These are phyloP conservation scores for Mangifera indica DNA, from an alignment of 345 rosid genomes.

Conservation along the genomic window DNA sequence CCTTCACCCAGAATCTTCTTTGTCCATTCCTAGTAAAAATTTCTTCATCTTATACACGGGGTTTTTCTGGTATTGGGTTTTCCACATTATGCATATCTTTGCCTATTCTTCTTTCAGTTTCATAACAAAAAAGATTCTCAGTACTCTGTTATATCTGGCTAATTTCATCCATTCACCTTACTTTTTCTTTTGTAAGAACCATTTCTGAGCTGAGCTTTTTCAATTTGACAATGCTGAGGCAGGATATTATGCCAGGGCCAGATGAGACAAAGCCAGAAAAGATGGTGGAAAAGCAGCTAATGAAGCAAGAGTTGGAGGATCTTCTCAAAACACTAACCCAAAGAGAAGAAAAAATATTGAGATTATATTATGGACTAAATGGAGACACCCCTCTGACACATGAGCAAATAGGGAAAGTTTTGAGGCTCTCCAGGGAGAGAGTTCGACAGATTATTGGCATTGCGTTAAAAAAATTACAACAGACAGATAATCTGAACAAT, in stretches of 20 bases:
- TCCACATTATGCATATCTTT: too few species aligned
- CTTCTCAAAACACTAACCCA: conserved; percentile 33
- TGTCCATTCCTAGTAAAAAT: too few species aligned
- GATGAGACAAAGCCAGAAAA: conserved; percentile 45
- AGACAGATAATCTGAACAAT: conserved; percentile 25
- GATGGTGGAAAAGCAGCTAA: conserved; percentile 35
- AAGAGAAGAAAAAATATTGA: conserved; percentile 46
- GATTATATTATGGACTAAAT: conserved; percentile 42
- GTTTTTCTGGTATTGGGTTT: too few species aligned
- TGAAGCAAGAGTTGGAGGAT: conserved; percentile 34
- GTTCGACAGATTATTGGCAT: conserved; percentile 47
- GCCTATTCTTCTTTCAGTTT: too few species aligned
- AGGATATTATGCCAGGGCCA: conserved; percentile 58
- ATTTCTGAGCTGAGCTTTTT: background rate
- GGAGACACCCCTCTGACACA: conserved; percentile 49
- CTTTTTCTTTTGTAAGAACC: background rate
- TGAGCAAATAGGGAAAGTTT: conserved; percentile 42
- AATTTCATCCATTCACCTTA: too few species aligned
- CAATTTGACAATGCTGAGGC: conserved; percentile 4
- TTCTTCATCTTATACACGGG: too few species aligned
- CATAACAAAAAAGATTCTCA: too few species aligned
- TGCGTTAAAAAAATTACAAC: conserved; percentile 40
- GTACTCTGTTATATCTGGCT: too few species aligned
- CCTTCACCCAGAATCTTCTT: too few species aligned
- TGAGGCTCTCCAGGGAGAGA: conserved; percentile 54